Base-by-base conservation (phyloP, 1,284 basidiomycete species). In the Fistulinella staudtii region DNA sequence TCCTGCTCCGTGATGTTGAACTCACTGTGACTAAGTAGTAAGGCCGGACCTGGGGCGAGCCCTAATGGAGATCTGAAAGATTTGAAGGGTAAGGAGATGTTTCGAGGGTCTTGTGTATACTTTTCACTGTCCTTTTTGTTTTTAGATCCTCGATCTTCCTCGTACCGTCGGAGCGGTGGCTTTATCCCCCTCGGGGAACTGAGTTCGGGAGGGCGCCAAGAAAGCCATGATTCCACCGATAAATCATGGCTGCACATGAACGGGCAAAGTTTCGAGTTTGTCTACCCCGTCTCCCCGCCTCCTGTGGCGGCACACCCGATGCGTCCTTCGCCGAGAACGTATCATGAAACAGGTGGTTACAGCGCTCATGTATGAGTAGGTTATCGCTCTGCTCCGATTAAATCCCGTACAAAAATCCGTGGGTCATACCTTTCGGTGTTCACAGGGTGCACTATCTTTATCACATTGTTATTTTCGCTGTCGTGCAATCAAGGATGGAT, bases 201-300 rank as follows among this genome's bases (percentile, higher is more conserved):
- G 8, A 17, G 10, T 10, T 1, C 17, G 4, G 40, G 11, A 20
- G 35, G 17, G 15, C 25, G 8, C 43, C 44, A 3, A 21, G 31
- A 33, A 29, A 37, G 13, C 18, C 6, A 42, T 8, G n/a, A 9
- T 15, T 36, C 33, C 31, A 25, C 17, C 11, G n/a, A 37, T 6
- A 14, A 23, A 28, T 34, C 39, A 24, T 21, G 35, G 31, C 25
- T 30, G 8, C 35, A 39, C 27, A 23, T 38, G 18, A 33, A 43
- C 3, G 5, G 37, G 11, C 53, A 43, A 24, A 27, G 29, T 4
- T 27, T 43, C 30, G 36, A 44, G 15, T 8, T 46, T 1, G 54
- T 35, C 21, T 28, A 31, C 4, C 42, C 43, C 9, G 10, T 31
- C 17, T 31, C 46, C 21, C 27, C 14, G 24, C 28, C 28, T 17